Evolutionary conservation across 2,329 filamentous ascomycete species (phyloP), one percentile per base, ranked within the genome.

Genomic region (Talaromyces sp.): DNA sequence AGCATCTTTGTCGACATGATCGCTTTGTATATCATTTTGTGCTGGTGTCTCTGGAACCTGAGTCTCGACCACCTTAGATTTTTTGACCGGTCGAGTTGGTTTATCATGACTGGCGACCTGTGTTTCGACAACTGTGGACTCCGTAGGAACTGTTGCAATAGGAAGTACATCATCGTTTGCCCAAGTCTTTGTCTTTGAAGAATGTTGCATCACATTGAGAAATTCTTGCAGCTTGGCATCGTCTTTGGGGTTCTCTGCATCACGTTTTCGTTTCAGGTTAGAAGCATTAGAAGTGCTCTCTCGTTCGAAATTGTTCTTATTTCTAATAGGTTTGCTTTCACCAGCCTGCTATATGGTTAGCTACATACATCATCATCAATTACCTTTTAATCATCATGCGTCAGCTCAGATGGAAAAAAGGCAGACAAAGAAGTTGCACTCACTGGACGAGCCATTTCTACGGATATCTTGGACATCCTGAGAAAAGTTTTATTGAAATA

Each of bases 401-500:
- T 77, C 75, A 77, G 75, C 75, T 72, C 70, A 73, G 69, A 70
- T 70, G 70, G 68, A 69, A 37, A 63, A 62, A 63, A 61, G 39
- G 56, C 52, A 69, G 64, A 64, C 61, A 60, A 65, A 68, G 68
- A 35, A 63, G 58, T 56, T 50, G 52, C 62, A 79, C 86, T 75
- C 82, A 96, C 90, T 67, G 95, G 90, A 76, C 87, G 89, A 64
- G 95, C 95, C 73, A 95, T 82, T 81, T 97, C 93, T 68, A 97
- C 95, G 35, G 85, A 86, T 73, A 99, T 93, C 82, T 90, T 96
- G 65, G 93, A 97, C 91, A 97, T 95, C 72, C 93, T 92, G 73
- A 99, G 92, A 79, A 93, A 99, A 68, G 93, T 90, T 76, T 87
- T 92, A 83, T 99, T 93, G 84, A 97, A 97, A 82, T 97, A 96